Conservation (phyloP, 2,329 filamentous ascomycete species). For the Botryotinia calthae region DNA sequence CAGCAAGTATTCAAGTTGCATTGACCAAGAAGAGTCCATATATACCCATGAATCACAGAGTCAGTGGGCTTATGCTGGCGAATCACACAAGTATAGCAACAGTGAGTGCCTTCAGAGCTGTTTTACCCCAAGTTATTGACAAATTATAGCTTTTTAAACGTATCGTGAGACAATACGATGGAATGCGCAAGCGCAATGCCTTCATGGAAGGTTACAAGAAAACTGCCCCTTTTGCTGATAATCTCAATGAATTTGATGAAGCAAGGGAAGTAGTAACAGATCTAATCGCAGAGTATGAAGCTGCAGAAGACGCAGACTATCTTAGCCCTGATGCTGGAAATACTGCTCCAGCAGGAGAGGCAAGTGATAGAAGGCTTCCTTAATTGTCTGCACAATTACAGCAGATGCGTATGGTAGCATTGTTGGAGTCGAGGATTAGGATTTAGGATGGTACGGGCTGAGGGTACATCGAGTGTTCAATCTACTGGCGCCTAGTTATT, state of each 20-base stretch:
- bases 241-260: constrained; percentile 92
- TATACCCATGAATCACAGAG: constrained; percentile 87
- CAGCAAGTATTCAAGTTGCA: constrained; percentile 95
- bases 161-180: constrained; percentile 88
- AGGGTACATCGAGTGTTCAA: not conserved
- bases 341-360: constrained; percentile 32
- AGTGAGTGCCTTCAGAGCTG: constrained; percentile 45
- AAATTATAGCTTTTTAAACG: constrained; percentile 74
- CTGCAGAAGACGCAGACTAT: constrained; percentile 87
- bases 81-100: constrained; percentile 98
- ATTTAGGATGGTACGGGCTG: not conserved
- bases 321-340: constrained; percentile 58
- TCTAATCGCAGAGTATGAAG: constrained; percentile 91
- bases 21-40: constrained; percentile 96
- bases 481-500: not conserved
- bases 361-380: constrained; percentile 34
- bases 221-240: constrained; percentile 88
- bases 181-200: constrained; percentile 91
- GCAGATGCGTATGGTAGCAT: not conserved
- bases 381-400: constrained; percentile 21
- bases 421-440: constrained; percentile 10
- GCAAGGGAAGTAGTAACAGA: constrained; percentile 88
- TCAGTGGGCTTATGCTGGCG: constrained; percentile 94
- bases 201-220: constrained; percentile 97
- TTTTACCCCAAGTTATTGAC: constrained; percentile 17